Evolutionary conservation across 352 stramenopile species (phyloP), one percentile per base, ranked within the genome.

Genomic region (Pythium rhizo-oryzae): DNA sequence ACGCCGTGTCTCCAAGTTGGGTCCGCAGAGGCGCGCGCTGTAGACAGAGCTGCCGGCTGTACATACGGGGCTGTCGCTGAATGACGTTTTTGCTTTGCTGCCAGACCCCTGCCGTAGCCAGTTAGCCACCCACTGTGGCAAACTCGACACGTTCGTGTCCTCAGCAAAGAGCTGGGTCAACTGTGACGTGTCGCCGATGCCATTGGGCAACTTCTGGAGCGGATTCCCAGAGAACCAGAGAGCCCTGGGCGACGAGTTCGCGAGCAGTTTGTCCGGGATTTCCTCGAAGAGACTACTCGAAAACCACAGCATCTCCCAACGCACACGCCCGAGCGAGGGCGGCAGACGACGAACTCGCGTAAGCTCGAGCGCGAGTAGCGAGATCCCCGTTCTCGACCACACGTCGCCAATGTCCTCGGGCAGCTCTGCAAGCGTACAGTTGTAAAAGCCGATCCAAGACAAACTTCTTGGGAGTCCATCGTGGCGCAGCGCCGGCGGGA

Each of bases 341-440:
- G 63, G 55, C 16, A 70, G 16, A 8, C 4, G n/a, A 9, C 33
- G 46, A 15, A 69, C 15, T 0, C n/a, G 21, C 6, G 54, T 63
- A 2, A 7, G 16, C 24, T 63, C 46, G 1, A 69, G 21, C 1
- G 13, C 23, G n/a, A 64, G 33, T 5, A 18, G 21, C 33, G 12
- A 9, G 13, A 63, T 23, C 1, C 12, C 2, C 2, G 15, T 63
- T 7, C 19, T 28, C 1, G 46, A 25, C 63, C 63, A 70, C 0
- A 64, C 8, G n/a, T 70, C 54, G 8, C 46, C 63, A 13, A 70
- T 12, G 19, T 63, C 18, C 1, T 63, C 44, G 19, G 63, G 63
- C 13, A 70, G 19, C 1, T 44, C 8, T 16, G 54, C 19, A 5
- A 70, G 13, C 8, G 28, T 63, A 46, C 54, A 64, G 55, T 64